Base-by-base conservation (phyloP, 257 asterid genomes). In the Haberlea rhodopensis region DNA sequence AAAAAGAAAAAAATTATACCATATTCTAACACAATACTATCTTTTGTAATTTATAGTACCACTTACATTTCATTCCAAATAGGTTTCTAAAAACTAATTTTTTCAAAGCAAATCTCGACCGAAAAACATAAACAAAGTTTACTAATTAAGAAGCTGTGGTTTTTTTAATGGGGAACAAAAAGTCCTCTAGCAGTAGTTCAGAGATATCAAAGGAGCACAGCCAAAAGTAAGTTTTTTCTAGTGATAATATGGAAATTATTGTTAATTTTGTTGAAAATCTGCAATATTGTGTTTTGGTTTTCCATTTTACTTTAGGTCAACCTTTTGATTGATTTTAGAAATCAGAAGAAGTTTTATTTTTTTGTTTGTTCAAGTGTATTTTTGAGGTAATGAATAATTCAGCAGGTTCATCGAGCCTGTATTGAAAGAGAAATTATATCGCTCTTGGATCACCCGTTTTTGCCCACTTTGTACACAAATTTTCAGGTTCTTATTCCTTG, bases 341-440 rank as follows among this genome's bases (percentile, higher is more conserved):
- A 53, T 68, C 53, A 34, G 13, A 27, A 34, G 10, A 26, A 20
- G 18, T 57, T 31, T 24, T 40, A 25, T 55, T 40, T 65, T 53
- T 55, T 7, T 18, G 21, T 56, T 60, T 18, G 48, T 60, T 62
- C 18, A 64, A 63, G 21, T 43, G 54, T 58, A 8, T 51, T 11
- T n/a, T 21, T 49, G 63, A 70, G 13, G 28, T 57, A 21, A 34
- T 62, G 53, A 71, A 66, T 62, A 37, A 2, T 69, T 60, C 20
- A 71, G 67, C 92, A 94, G 99, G 99, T 94, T 75, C 99, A 94
- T 69, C 87, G 99, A 67, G 96, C 99, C 63, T 90, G 97, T 75
- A 65, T 84, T 60, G 99, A 94, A 75, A 86, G 96, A 71, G 99
- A 94, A 77, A 82, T 94, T 63, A 90, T 94, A 64, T 82, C 97